Base-by-base conservation (phyloP, 202 grass and related monocot species). In the Schoenoplectus triqueter region DNA sequence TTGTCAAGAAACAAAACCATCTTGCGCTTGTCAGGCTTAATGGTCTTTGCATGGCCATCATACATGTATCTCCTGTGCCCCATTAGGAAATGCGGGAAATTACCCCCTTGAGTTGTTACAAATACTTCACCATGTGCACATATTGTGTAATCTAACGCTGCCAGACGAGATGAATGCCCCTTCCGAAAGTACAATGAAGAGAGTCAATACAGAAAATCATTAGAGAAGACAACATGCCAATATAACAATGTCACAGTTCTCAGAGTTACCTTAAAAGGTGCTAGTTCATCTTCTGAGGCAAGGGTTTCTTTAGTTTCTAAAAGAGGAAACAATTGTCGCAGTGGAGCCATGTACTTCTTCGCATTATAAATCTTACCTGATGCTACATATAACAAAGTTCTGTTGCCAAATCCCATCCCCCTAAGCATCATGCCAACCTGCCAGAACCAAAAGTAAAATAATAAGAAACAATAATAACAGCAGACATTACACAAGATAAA, bases 361-460 rank as follows among this genome's bases (percentile, higher is more conserved):
- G 85, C 39, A 40, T 98, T 90, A 51, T 98, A 95, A 73, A 98
- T 95, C 86, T 92, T 90, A 82, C 95, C 95, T 46, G 95, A 98
- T 65, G 95, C 91, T 79, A 98, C 79, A 76, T 93, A 98, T 69
- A 98, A 66, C 50, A 88, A 87, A 7, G 92, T 98, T 63, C 78
- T 89, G 67, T 95, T 93, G 60, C 85, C 91, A 70, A 95, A 98
- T 77, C 92, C 95, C 95, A 98, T 98, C 46, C 92, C 95, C 19
- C 88, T 90, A 84, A 98, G 85, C 95, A 98, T 98, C 95, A 98
- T 95, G 56, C 92, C 95, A 45, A 98, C 95, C 95, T 98, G 86
- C 51, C 86, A 89, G 64, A 63, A 56, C 77, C 68, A 77, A 15
- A 73, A 49, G 10, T 78, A 60, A 86, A 64, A 44, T 80, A 6